These are phyloP conservation scores for Tulasnella calospora DNA, from an alignment of 768 basidiomycete species.

Conservation along the genomic window DNA sequence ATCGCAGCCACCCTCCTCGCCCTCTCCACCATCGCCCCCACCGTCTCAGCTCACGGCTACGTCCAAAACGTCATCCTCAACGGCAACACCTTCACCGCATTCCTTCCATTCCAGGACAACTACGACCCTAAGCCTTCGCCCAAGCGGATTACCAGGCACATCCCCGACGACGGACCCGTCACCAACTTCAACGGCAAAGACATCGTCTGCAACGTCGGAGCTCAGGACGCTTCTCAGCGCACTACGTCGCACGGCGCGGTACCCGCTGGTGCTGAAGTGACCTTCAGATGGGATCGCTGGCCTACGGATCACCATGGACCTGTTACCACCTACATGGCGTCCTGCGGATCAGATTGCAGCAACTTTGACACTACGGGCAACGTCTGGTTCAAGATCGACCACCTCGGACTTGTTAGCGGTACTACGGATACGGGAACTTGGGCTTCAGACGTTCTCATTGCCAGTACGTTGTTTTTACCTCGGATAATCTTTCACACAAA, in stretches of 20 bases:
- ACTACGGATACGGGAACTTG: slow-evolving; percentile 15
- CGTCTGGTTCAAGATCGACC: slow-evolving; percentile 28
- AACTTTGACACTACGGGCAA: slow-evolving; percentile 18
- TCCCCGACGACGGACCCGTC: slow-evolving; percentile 24
- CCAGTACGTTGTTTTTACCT: slow-evolving; percentile 3
- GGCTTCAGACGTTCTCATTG: slow-evolving; percentile 23
- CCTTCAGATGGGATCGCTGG: slow-evolving; percentile 16
- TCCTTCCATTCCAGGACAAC: slow-evolving; percentile 15
- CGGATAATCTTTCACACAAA: background rate
- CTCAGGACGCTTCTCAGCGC: background rate
- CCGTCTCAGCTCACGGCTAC: slow-evolving; percentile 24
- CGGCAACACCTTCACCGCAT: slow-evolving; percentile 21
- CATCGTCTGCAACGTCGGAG: slow-evolving; percentile 22
- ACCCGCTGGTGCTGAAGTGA: slow-evolving; percentile 15
- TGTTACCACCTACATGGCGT: slow-evolving; percentile 23
- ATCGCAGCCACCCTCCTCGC: slow-evolving; percentile 13
- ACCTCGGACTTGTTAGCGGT: slow-evolving; percentile 10
- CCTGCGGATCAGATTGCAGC: slow-evolving; percentile 7
- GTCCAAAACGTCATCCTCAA: slow-evolving; percentile 18
- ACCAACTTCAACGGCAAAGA: background rate
- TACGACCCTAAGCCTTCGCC: slow-evolving; percentile 1
- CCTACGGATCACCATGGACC: slow-evolving; percentile 24
- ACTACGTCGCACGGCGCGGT: slow-evolving; percentile 15
- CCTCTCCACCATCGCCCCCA: slow-evolving; percentile 9
- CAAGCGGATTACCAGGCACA: slow-evolving; percentile 17